Base-by-base conservation (phyloP, 208 protist genomes). In the Wallacemonas sp. region DNA sequence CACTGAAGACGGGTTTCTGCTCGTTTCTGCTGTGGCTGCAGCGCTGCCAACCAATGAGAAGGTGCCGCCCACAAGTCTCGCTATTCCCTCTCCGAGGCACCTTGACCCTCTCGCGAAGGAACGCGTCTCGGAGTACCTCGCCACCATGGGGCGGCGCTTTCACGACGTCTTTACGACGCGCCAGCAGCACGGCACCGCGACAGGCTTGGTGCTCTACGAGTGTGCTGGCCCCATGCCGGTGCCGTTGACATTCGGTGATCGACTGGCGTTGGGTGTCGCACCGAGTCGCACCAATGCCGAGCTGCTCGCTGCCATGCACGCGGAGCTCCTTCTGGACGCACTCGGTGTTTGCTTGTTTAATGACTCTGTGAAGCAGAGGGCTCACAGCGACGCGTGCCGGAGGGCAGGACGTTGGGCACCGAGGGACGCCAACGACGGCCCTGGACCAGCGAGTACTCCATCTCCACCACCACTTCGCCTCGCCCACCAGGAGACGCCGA, bases 281-380 rank as follows among this genome's bases (percentile, higher is more conserved):
- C 66, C 78, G 15, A 83, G 64, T 37, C 67, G 69, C 15, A 66
- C 68, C 0, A 81, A 93, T 37, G 92, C 92, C 4, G 83, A 88
- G 63, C 57, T 67, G 54, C 76, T 91, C 32, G 92, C 92, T 24
- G 81, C 81, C 37, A 95, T 95, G 92, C 92, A 97, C 62, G 81
- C 83, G 22, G 92, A 97, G 73, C 75, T 97, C 30, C 85, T 92
- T n/a, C 77, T 97, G 24, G 92, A 97, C 60, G 63, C 79, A 1
- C 72, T 95, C 8, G 92, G 92, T 13, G 79, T 97, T 9, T 79
- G 83, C n/a, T 42, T 97, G 24, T 97, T 86, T 61, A 57, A 65
- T 2, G 79, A 91, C 61, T 15, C 46, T 6, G 57, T 57, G 13
- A 50, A 81, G 54, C 92, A 97, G 63, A 57, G 63, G 9, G 73